phyloP scores from a whole-genome alignment of 805 yeast genomes.

The Cyberlindnera mississippiensis region DNA sequence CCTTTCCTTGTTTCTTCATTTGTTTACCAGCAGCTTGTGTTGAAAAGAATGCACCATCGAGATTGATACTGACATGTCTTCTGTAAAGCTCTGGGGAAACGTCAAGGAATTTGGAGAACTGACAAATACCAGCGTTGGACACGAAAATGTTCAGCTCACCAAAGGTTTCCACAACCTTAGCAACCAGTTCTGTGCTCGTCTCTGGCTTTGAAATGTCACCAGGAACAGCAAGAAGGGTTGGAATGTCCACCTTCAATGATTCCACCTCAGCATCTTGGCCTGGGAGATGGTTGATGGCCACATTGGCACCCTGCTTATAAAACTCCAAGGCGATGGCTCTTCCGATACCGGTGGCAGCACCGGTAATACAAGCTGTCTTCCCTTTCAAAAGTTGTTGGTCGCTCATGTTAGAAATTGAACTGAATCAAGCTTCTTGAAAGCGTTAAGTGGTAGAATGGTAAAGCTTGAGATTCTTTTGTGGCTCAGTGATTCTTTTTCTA shows the following conservation, averaged over 20 bases:
- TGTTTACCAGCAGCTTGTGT: slow-evolving; percentile 45
- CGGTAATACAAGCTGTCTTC: slow-evolving; percentile 39
- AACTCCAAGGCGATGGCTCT: slow-evolving; percentile 40
- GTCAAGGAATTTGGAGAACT: slow-evolving; percentile 39
- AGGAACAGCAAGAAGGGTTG: slow-evolving; percentile 32
- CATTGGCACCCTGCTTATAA: slow-evolving; percentile 40
- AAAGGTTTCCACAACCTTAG: slow-evolving; percentile 33
- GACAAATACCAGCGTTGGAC: slow-evolving; percentile 45
- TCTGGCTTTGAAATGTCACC: slow-evolving; percentile 43
- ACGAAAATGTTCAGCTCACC: slow-evolving; percentile 40
- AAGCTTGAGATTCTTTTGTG: too few relatives aligned
- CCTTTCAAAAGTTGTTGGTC: slow-evolving; percentile 26
- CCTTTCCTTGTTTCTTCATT: slow-evolving; percentile 41
- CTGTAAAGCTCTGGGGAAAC: slow-evolving; percentile 35
- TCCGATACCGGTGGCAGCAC: slow-evolving; percentile 46
- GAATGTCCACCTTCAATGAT: slow-evolving; percentile 18
- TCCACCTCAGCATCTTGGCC: slow-evolving; percentile 19
- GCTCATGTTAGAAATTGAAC: not conserved
- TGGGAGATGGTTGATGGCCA: slow-evolving; percentile 34
- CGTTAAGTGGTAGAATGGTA: not conserved
- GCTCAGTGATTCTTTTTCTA: slow-evolving; percentile 3
- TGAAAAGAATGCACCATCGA: slow-evolving; percentile 42
- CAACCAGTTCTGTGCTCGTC: slow-evolving; percentile 32
- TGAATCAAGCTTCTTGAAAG: not conserved
- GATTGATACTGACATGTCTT: slow-evolving; percentile 36